These are phyloP conservation scores for Xylaria cubensis DNA, from an alignment of 495 filamentous ascomycete species.

Conservation along the genomic window DNA sequence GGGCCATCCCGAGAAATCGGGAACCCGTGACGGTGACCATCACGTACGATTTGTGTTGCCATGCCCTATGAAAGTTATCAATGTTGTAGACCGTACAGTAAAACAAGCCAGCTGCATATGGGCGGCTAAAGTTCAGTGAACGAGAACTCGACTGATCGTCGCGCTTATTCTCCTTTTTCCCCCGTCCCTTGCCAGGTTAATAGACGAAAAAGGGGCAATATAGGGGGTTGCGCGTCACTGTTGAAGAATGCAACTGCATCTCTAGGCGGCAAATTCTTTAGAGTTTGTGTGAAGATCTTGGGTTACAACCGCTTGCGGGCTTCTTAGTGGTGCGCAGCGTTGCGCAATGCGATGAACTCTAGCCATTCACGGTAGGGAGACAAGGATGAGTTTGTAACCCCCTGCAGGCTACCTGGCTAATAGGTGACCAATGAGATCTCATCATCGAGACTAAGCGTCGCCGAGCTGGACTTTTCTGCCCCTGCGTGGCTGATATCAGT, in stretches of 20 bases:
- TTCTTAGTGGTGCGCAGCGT: slow-evolving; percentile 23
- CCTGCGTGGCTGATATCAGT: slow-evolving; percentile 16
- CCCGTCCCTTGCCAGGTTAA: neutral
- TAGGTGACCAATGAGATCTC: slow-evolving; percentile 7
- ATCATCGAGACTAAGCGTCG: slow-evolving; percentile 6
- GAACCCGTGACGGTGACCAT: neutral
- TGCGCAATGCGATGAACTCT: slow-evolving; percentile 27
- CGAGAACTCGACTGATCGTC: slow-evolving; percentile 10
- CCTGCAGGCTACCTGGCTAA: slow-evolving; percentile 15
- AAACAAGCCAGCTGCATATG: neutral
- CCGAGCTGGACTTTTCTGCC: slow-evolving; percentile 4
- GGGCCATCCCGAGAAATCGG: neutral
- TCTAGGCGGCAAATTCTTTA: slow-evolving; percentile 13
- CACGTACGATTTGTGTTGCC: neutral
- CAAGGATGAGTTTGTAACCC: slow-evolving; percentile 28
- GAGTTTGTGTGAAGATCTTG: neutral
- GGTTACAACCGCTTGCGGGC: neutral
- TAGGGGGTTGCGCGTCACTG: neutral
- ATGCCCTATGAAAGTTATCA: slow-evolving; percentile 5
- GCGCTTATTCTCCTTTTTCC: neutral
- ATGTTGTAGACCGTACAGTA: neutral
- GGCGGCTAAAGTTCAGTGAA: slow-evolving; percentile 6
- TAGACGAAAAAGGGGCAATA: neutral
- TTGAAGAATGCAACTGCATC: neutral
- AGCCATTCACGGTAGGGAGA: slow-evolving; percentile 33